Percentiles rank a stretch among this genome's conserved stretches.
Evolutionary conservation across 1,284 basidiomycete species (phyloP).

Genomic region (Cerioporus squamosus): DNA sequence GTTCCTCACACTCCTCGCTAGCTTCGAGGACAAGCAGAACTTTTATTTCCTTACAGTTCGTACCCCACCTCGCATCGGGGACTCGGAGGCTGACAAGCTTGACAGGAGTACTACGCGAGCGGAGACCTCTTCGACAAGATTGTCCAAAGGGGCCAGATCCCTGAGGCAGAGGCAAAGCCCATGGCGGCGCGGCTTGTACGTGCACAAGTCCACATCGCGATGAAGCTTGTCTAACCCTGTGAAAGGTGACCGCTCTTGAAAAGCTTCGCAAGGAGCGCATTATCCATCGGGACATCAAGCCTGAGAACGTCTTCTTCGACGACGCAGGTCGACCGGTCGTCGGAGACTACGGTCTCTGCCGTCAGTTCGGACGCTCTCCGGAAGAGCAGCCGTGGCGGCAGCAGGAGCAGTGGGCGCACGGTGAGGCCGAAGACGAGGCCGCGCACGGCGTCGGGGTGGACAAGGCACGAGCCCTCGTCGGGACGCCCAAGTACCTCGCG

Average conservation of each 20-base stretch:
- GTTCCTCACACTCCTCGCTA: constrained; percentile 22
- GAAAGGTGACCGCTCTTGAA: constrained; percentile 21
- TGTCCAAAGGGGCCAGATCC: constrained; percentile 9
- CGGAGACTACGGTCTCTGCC: constrained; percentile 68
- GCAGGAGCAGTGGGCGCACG: constrained; percentile 42
- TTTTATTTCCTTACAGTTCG: constrained; percentile 31
- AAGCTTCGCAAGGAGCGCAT: constrained; percentile 49
- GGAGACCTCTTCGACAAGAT: constrained; percentile 27
- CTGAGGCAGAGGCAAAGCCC: constrained; percentile 6
- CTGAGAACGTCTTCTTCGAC: constrained; percentile 64
- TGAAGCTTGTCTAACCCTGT: background rate
- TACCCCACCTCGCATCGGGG: background rate
- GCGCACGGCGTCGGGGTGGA: background rate
- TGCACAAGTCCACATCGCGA: constrained; percentile 29
- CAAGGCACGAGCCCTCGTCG: constrained; percentile 9
- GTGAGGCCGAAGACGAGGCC: background rate
- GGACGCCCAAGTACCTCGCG: constrained; percentile 57
- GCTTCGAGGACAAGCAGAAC: constrained; percentile 34
- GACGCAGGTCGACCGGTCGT: constrained; percentile 53
- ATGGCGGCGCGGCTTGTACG: constrained; percentile 30
- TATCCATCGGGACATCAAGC: constrained; percentile 42
- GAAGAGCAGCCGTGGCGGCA: constrained; percentile 20
- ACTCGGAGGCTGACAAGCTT: background rate
- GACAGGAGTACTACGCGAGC: constrained; percentile 24
- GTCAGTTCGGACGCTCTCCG: constrained; percentile 54